Percentiles rank a stretch among this genome's conserved stretches.
phyloP scores from a whole-genome alignment of 768 basidiomycete species.

The Cystoderma amianthinum region DNA sequence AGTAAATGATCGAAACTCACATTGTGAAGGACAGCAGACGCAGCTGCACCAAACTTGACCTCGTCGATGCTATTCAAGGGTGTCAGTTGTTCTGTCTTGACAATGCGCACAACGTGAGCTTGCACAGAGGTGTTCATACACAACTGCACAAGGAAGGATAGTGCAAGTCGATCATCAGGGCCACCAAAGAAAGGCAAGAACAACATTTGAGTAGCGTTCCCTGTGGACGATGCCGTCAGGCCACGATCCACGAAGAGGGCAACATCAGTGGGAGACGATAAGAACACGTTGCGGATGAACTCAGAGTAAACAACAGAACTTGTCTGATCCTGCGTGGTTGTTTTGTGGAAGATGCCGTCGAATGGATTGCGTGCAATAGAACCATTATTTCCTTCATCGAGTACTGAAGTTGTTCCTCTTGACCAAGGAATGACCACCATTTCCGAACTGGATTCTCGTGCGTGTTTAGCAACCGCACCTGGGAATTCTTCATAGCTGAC shows the following conservation, averaged over 20 bases:
- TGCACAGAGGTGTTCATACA: slow-evolving; percentile 47
- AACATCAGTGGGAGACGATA: slow-evolving; percentile 65
- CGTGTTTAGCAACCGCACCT: slow-evolving; percentile 55
- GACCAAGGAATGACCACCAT: slow-evolving; percentile 87
- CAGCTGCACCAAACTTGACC: slow-evolving; percentile 6
- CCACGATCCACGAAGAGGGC: slow-evolving; percentile 84
- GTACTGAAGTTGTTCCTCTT: slow-evolving; percentile 26
- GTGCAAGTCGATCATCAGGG: slow-evolving; percentile 83
- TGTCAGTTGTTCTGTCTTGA: slow-evolving; percentile 31
- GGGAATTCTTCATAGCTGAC: slow-evolving; percentile 74
- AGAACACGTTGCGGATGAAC: slow-evolving; percentile 79
- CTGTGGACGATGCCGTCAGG: slow-evolving; percentile 18
- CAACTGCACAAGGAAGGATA: slow-evolving; percentile 80
- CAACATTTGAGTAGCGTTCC: slow-evolving; percentile 43
- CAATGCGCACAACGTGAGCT: slow-evolving; percentile 70
- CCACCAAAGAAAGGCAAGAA: slow-evolving; percentile 93
- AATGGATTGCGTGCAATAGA: slow-evolving; percentile 52
- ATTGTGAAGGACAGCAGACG: slow-evolving; percentile 5
- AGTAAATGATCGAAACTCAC: slow-evolving; percentile 3
- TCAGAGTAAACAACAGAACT: slow-evolving; percentile 65
- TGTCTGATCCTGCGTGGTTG: slow-evolving; percentile 40
- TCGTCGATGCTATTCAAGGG: slow-evolving; percentile 21
- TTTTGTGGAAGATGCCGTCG: slow-evolving; percentile 66
- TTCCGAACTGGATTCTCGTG: slow-evolving; percentile 48
- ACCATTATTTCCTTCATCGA: slow-evolving; percentile 19